Conservation (phyloP, 495 filamentous ascomycete species). For the Neurospora sp. region DNA sequence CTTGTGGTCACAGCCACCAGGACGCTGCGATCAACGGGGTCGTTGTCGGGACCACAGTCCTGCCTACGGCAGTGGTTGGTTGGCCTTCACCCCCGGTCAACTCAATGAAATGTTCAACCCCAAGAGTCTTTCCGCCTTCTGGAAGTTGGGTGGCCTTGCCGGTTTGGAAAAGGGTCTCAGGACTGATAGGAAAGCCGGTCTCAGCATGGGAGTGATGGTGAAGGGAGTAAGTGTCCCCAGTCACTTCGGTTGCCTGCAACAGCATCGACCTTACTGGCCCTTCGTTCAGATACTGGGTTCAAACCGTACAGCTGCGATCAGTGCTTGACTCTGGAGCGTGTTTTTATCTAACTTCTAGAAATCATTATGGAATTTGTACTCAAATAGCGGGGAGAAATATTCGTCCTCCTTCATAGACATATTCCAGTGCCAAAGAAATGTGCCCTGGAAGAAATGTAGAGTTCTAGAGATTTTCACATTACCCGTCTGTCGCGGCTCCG, state of each 20-base stretch:
- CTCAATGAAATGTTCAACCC: constrained; percentile 67
- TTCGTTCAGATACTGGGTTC: constrained; percentile 48
- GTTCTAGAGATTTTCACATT: not conserved
- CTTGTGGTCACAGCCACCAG: constrained; percentile 23
- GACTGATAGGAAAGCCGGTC: constrained; percentile 51
- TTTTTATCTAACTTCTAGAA: not conserved
- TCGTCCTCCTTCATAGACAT: not conserved
- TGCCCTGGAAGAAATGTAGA: not conserved
- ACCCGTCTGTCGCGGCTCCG: not conserved
- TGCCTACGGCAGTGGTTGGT: constrained; percentile 33
- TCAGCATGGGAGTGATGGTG: constrained; percentile 38
- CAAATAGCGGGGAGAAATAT: not conserved
- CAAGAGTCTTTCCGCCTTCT: constrained; percentile 63
- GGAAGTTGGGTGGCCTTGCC: constrained; percentile 53
- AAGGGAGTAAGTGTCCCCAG: constrained; percentile 29
- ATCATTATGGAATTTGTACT: not conserved
- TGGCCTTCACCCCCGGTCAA: constrained; percentile 58
- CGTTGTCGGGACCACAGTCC: constrained; percentile 26
- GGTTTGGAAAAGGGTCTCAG: constrained; percentile 61
- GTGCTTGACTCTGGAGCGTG: not conserved
- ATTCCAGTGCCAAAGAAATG: not conserved
- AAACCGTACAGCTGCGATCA: constrained; percentile 42
- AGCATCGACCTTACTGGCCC: constrained; percentile 12
- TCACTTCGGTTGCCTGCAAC: not conserved
- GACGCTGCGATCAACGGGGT: constrained; percentile 16